Evolutionary conservation across 129 eudicot genomes (phyloP), one percentile per base, ranked within the genome.

Genomic region (Centaurea solstitialis): DNA sequence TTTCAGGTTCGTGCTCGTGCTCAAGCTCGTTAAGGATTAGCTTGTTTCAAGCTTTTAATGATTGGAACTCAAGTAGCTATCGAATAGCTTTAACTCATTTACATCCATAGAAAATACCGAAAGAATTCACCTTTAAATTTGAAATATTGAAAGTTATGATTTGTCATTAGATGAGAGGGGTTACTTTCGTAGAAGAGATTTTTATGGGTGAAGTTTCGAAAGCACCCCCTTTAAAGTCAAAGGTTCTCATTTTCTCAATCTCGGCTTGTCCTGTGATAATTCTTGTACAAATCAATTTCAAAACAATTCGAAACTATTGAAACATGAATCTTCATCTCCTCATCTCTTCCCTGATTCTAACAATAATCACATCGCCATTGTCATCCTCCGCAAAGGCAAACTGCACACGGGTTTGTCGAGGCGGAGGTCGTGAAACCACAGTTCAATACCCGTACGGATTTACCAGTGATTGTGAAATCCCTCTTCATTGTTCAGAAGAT

Each of bases 391-490:
- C 73, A 38, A 73, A 82, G 28, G 11, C 53, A 40, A 70, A 40
- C 69, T 68, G 43, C 39, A 79, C 22, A 53, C 80, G 79, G 0
- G 47, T 45, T 6, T 82, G 81, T 61, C 12, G 43, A 18, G 21
- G 68, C 20, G 76, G 76, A 20, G 84, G 82, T 28, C 15, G 38
- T n/a, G 17, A 12, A 6, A 78, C 76, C 3, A 35, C 26, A 0
- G 86, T 94, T 4, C 76, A 85, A 0, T 90, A 90, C 67, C 98
- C 97, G 7, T 94, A 92, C 30, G 98, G 98, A 12, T 92, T 94
- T 68, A 82, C 90, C 17, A 76, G 67, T 1, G 90, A 82, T 3
- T 92, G 94, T 35, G 59, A 11, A 23, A 90, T 94, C 73, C 88
- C 62, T 20, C 82, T 94, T 6, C 28, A 73, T 18, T 94, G 98